These are phyloP conservation scores for Barbatosphaeria neglecta DNA, from an alignment of 495 filamentous ascomycete species.

Conservation along the genomic window DNA sequence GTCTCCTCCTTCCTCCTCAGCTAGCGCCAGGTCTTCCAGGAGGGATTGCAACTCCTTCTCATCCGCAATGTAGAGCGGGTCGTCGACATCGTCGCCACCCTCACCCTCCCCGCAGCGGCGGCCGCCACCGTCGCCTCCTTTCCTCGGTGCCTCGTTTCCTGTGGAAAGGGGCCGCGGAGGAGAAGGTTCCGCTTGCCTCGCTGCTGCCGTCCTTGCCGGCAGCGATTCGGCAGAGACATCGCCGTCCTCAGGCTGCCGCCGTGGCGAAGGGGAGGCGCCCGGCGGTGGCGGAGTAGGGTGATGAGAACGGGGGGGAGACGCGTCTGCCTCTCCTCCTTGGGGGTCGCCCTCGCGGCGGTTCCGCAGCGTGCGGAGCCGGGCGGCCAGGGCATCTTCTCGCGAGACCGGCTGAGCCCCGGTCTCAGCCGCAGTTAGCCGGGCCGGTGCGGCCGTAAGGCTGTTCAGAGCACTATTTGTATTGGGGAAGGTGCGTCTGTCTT, in stretches of 20 bases:
- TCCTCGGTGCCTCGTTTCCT: too few species aligned
- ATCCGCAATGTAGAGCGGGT: not conserved
- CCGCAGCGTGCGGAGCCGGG: constrained; percentile 30
- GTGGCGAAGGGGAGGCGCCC: too few species aligned
- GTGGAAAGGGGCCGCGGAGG: too few species aligned
- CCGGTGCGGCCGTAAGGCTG: not conserved
- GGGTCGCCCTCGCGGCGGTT: constrained; percentile 9
- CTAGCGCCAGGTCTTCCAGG: not conserved
- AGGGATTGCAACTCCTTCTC: not conserved
- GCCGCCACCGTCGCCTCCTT: too few species aligned
- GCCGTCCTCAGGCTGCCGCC: too few species aligned
- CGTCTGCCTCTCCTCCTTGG: not conserved
- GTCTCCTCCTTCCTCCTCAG: not conserved
- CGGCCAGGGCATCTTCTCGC: constrained; percentile 30
- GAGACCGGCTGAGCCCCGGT: constrained; percentile 7
- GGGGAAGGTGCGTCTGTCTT: too few species aligned
- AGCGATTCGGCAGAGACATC: too few species aligned
- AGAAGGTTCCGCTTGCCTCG: too few species aligned
- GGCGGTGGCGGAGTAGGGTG: not conserved
- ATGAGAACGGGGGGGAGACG: not conserved
- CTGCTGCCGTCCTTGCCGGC: too few species aligned
- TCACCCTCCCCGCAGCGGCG: constrained; percentile 4
- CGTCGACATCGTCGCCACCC: not conserved
- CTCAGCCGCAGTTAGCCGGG: not conserved
- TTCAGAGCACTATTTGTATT: too few species aligned